Base-by-base conservation (phyloP, 768 basidiomycete genomes). In the Pleurotus tuber-regium region DNA sequence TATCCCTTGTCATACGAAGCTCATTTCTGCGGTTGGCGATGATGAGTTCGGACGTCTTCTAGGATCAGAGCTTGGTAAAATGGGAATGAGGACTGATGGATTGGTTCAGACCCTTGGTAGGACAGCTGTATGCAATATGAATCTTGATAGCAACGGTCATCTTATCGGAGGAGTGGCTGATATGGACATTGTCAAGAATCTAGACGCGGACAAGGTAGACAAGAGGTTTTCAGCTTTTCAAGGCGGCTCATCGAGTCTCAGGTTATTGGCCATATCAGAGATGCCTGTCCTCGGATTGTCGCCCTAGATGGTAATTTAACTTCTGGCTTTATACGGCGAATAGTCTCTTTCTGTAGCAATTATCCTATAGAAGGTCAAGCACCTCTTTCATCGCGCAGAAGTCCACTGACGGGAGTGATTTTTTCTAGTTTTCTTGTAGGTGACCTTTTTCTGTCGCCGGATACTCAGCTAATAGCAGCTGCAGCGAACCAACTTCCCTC, bases 401-500 rank as follows among this genome's bases (percentile, higher is more conserved):
- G 59, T 50, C 36, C 29, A 52, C 52, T 33, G 31, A 26, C 39
- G 51, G 7, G 7, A 7, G 7, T 16, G 8, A 21, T 51, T 4
- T 29, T 42, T 52, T 28, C 25, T 23, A 92, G 91, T 82, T 11
- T 86, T 95, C 63, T 93, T 90, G 88, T 89, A 63, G 58, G 84
- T 70, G 19, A 2, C 30, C 31, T 16, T 23, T 44, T 53, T 21
- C 35, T 19, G 21, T 6, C 35, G 5, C 21, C 26, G 35, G 8
- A 18, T 25, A 28, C 41, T 38, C 43, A 54, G 57, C 60, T 53
- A 29, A 58, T 29, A 18, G 39, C 38, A 23, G 43, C 47, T 54
- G n/a, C 56, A 91, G 89, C 65, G 97, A 99, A 67, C 96, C 97
- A 1, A 98, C 97, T 1, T 97, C 94, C 0, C 76, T 87, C n/a